Base-by-base conservation (phyloP, 2,329 filamentous ascomycete species). In the Fusarium beomiforme region DNA sequence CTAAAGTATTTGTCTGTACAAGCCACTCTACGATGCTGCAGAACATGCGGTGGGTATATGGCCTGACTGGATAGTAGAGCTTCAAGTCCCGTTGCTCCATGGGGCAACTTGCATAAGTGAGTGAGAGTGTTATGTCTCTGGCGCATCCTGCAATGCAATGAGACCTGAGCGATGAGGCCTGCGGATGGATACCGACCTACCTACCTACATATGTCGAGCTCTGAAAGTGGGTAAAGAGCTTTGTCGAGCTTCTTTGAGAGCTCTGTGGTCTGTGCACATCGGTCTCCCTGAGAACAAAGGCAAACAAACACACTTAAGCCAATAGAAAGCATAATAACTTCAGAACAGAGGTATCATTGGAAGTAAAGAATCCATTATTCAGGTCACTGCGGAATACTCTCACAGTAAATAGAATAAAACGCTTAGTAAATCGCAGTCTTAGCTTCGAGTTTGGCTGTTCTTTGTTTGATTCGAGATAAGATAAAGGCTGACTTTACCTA, bases 261-360 rank as follows among this genome's bases (percentile, higher is more conserved):
- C 60, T 57, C n/a, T 8, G 13, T 74, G 74, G 74, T 41, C 73
- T 70, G 71, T 76, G 74, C 74, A 59, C 69, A 71, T 75, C n/a
- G n/a, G n/a, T n/a, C 65, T 51, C 71, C 73, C 71, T 71, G 65
- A 57, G 71, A 75, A 76, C 73, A 72, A 46, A 67, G 26, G 21
- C 53, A 47, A 34, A 24, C 53, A 47, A 34, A 24, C 29, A 47
- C 23, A 11, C 6, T 54, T 19, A 8, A 54, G 50, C 50, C 50
- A 54, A 54, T 43, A 31, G 23, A 54, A 42, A 54, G 8, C 50
- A 41, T 9, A 17, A 41, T 24, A 31, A 17, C 23, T 50, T 36
- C 47, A 50, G 8, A 50, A 50, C 8, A 36, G 17, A 34, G 21
- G 21, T 31, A 19, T 50, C 31, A 24, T 24, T 24, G 21, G 21